Conservation (phyloP, 768 basidiomycete genomes). For the Daedalea quercina region DNA sequence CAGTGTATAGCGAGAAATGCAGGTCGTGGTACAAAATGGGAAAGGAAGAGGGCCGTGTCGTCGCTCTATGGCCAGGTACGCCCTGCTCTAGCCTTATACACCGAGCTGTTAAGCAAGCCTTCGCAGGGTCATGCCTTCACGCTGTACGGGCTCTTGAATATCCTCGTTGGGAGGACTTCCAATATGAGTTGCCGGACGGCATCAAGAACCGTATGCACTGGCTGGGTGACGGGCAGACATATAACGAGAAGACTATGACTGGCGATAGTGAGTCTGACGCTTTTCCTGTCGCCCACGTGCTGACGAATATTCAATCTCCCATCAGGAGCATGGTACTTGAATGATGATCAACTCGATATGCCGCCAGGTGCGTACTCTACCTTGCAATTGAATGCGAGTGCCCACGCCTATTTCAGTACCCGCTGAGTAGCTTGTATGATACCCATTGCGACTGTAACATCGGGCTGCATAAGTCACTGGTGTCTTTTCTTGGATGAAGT, state of each 20-base stretch:
- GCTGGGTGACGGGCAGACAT: conserved; percentile 55
- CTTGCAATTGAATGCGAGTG: too few relatives aligned
- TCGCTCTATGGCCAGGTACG: conserved; percentile 55
- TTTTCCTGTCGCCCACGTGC: not conserved
- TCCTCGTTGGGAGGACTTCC: conserved; percentile 63
- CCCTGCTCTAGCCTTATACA: conserved; percentile 1
- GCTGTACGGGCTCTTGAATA: conserved; percentile 40
- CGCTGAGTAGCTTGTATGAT: too few relatives aligned
- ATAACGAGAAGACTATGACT: conserved; percentile 37
- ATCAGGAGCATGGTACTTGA: conserved; percentile 42
- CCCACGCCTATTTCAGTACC: too few relatives aligned
- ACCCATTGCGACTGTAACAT: too few relatives aligned
- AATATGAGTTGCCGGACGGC: conserved; percentile 40
- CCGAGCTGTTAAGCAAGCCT: not conserved
- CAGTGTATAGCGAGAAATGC: conserved; percentile 52
- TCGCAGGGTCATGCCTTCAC: conserved; percentile 45
- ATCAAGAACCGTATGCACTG: conserved; percentile 46
- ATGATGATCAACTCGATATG: conserved; percentile 32
- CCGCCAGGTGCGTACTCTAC: conserved; percentile 32
- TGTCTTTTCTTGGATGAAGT: too few relatives aligned
- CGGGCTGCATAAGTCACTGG: too few relatives aligned
- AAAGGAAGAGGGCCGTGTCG: conserved; percentile 49
- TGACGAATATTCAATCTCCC: not conserved
- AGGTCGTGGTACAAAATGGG: conserved; percentile 61
- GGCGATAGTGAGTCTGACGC: conserved; percentile 20